These are phyloP conservation scores for Podospora anserina DNA, from an alignment of 495 filamentous ascomycete genomes.

Conservation along the genomic window DNA sequence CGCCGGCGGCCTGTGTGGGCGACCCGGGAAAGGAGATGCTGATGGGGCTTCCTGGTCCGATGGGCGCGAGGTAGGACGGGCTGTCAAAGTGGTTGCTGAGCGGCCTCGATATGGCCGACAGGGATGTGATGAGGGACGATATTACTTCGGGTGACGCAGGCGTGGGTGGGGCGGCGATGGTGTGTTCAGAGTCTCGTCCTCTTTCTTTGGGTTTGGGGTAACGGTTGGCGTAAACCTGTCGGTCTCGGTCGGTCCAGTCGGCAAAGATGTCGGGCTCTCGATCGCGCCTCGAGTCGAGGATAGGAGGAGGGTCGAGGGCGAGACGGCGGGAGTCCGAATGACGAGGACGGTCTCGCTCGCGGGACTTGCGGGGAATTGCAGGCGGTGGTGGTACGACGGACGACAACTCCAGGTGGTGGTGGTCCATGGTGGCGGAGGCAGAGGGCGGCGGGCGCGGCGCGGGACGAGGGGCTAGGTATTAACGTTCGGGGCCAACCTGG, in stretches of 20 bases:
- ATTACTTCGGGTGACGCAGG: constrained; percentile 90
- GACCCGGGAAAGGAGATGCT: constrained; percentile 49
- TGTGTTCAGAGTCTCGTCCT: constrained; percentile 28
- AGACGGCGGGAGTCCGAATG: constrained; percentile 19
- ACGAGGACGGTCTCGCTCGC: constrained; percentile 31
- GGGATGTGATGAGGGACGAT: constrained; percentile 85
- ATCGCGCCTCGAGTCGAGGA: constrained; percentile 20
- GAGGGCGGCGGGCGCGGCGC: constrained; percentile 19
- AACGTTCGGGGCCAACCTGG: constrained; percentile 25
- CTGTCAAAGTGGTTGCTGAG: constrained; percentile 69
- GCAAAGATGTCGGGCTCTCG: constrained; percentile 29
- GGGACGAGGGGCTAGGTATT: constrained; percentile 16
- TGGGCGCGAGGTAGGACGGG: constrained; percentile 28
- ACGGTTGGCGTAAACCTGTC: constrained; percentile 30
- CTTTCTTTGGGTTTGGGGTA: constrained; percentile 10
- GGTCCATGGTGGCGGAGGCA: constrained; percentile 31
- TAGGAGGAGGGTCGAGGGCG: constrained; percentile 15
- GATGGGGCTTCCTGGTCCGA: constrained; percentile 36
- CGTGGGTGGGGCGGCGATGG: constrained; percentile 26
- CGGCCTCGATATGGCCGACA: constrained; percentile 79
- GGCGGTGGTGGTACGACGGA: constrained; percentile 27
- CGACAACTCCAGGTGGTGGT: constrained; percentile 15
- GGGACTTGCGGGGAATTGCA: constrained; percentile 30
- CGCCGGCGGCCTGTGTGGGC: constrained; percentile 29
- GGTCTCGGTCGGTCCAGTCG: constrained; percentile 32